Evolutionary conservation across 169 alveolate genomes (phyloP), one percentile per base, ranked within the genome.

Genomic region (Plasmodium vivax): DNA sequence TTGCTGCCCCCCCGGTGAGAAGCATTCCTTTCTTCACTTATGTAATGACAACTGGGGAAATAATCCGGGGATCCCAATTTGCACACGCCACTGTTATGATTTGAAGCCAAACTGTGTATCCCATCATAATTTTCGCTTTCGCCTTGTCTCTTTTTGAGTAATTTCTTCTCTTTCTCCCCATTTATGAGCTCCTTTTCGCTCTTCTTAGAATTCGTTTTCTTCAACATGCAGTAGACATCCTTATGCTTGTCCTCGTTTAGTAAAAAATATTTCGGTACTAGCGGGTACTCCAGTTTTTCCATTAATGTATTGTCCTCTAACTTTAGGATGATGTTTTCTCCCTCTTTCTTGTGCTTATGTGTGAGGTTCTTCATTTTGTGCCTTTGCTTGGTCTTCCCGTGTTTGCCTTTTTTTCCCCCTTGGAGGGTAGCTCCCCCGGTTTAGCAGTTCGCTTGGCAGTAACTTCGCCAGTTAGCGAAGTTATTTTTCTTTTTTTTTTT

Each of bases 201-300:
- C 19, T 14, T 38, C n/a, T 7, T 84, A 2, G 7, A 27, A 19
- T 72, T 45, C 56, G 27, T 71, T 56, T 84, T 84, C 54, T 72
- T 72, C 38, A 84, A 5, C 47, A 68, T 27, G 34, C 23, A 84
- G 38, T 84, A 84, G 34, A 16, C 71, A 72, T 84, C 75, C 54
- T 41, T 84, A 51, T 84, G n/a, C 10, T 84, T 73, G 36, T 84
- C 75, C 16, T 73, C 73, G 47, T 72, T 84, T 72, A 72, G 56
- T 19, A 84, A 71, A 43, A 84, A 71, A 84, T 84, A 84, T 23
- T 71, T 68, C 27, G 92, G 83, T 23, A 73, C 47, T 72, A 84
- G 9, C n/a, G 38, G 27, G n/a, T 84, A 84, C 36, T 84, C 73
- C 56, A 72, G 8, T 73, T 23, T 38, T 36, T 84, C 83, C 16